Percentiles rank a stretch among this genome's conserved stretches.
These are phyloP conservation scores for Pseudofabraea citricarpa DNA, from an alignment of 2,329 filamentous ascomycete species.

Conservation along the genomic window DNA sequence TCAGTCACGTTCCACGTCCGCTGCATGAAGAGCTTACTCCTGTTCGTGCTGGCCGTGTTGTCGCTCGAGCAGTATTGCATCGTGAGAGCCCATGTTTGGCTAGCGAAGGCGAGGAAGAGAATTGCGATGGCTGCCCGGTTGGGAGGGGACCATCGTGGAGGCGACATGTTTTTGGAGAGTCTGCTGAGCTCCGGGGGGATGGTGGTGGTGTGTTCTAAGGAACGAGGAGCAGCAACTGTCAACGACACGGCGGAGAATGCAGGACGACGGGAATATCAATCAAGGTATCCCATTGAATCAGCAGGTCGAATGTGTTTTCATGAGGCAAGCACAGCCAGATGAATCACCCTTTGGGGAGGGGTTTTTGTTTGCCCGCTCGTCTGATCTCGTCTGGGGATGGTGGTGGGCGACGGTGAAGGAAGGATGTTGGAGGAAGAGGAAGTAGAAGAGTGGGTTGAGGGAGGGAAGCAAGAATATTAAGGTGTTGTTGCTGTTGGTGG, in stretches of 20 bases:
- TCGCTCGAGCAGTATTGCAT: slow-evolving; percentile 38
- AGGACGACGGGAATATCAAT: slow-evolving; percentile 18
- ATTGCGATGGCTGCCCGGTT: slow-evolving; percentile 18
- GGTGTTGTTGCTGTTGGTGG: not conserved
- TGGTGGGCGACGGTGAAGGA: not conserved
- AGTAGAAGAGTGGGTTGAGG: not conserved
- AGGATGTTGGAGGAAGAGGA: not conserved
- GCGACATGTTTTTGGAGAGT: slow-evolving; percentile 8
- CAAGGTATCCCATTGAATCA: slow-evolving; percentile 23
- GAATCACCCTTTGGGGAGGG: slow-evolving; percentile 3
- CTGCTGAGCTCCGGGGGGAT: not conserved
- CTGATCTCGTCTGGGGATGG: too few species aligned
- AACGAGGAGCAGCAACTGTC: too few species aligned
- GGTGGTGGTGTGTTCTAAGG: too few species aligned
- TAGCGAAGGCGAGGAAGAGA: slow-evolving; percentile 8
- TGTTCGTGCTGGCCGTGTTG: slow-evolving; percentile 38
- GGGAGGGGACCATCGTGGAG: slow-evolving; percentile 12
- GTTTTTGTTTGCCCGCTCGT: too few species aligned
- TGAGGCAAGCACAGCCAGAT: slow-evolving; percentile 14
- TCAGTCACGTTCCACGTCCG: slow-evolving; percentile 1
- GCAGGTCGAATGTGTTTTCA: slow-evolving; percentile 10
- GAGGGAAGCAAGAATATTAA: slow-evolving; percentile 1
- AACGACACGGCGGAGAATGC: too few species aligned
- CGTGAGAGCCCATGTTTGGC: slow-evolving; percentile 10
- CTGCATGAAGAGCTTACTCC: slow-evolving; percentile 30